phyloP scores from a whole-genome alignment of 129 eudicot genomes.

The Helianthus annuus region DNA sequence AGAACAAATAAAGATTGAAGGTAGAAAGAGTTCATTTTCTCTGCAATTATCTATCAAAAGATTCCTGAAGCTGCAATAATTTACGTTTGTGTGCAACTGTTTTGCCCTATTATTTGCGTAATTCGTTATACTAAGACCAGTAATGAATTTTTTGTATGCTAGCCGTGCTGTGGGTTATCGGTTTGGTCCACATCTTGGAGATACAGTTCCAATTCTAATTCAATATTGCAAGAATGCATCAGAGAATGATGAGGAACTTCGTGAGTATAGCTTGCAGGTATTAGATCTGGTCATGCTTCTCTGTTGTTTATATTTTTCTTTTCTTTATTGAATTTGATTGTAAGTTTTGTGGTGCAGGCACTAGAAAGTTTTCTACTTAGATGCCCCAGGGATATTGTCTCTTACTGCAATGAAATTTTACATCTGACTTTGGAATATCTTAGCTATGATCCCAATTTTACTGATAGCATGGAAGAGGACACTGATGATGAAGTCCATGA shows the following conservation, averaged over 20 bases:
- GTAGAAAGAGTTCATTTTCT: no score
- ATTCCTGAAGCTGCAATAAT: conserved; percentile 4
- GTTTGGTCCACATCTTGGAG: conserved; percentile 97
- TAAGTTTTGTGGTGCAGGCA: conserved; percentile 53
- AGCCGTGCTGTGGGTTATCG: conserved; percentile 99
- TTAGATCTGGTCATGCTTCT: conserved; percentile 2
- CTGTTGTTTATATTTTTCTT: background rate
- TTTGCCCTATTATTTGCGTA: background rate
- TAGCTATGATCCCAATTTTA: conserved; percentile 97
- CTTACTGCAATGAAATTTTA: conserved; percentile 79
- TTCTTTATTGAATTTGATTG: background rate
- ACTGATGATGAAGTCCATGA: conserved; percentile 77
- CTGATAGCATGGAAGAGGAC: conserved; percentile 99
- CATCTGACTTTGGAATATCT: conserved; percentile 85
- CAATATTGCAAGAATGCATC: conserved; percentile 90
- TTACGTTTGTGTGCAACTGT: background rate
- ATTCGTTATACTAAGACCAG: background rate
- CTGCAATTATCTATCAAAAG: background rate
- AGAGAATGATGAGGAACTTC: conserved; percentile 98
- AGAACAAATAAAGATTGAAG: no score
- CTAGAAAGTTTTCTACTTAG: conserved; percentile 91
- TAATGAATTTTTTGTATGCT: conserved; percentile 18
- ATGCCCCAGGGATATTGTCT: conserved; percentile 90
- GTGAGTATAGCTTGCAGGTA: conserved; percentile 99
- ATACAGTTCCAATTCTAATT: conserved; percentile 81